These are phyloP conservation scores for Aspergillus candidus DNA, from an alignment of 2,329 filamentous ascomycete genomes.

Conservation along the genomic window DNA sequence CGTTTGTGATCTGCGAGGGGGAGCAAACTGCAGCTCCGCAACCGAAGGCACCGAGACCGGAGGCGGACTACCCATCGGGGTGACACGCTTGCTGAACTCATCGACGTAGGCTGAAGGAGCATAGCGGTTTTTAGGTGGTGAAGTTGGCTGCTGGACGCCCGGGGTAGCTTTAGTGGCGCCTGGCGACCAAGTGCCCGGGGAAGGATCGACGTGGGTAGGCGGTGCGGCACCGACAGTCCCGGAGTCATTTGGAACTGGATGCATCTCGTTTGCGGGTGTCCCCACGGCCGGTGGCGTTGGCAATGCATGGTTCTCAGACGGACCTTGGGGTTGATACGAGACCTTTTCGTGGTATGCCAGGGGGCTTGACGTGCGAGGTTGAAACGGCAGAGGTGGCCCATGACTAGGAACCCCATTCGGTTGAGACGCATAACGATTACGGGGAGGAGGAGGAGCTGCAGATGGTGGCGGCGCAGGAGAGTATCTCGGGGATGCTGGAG, in stretches of 20 bases:
- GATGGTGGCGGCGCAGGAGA: conserved; percentile 41
- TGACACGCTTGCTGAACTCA: conserved; percentile 27
- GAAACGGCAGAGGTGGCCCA: conserved; percentile 45
- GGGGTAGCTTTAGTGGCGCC: conserved; percentile 3
- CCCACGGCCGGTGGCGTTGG: conserved; percentile 20
- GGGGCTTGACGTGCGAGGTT: conserved; percentile 60
- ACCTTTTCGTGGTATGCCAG: conserved; percentile 48
- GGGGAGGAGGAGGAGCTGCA: conserved; percentile 20
- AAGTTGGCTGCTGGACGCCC: conserved; percentile 16
- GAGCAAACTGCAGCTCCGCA: conserved; percentile 26
- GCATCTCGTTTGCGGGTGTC: conserved; percentile 15
- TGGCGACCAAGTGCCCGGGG: background rate
- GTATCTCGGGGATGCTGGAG: conserved; percentile 36
- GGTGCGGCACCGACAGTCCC: background rate
- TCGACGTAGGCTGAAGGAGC: conserved; percentile 28
- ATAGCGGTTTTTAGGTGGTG: conserved; percentile 27
- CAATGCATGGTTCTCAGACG: conserved; percentile 17
- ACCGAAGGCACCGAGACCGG: conserved; percentile 16
- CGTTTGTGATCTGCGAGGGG: conserved; percentile 49
- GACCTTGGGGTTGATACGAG: conserved; percentile 26
- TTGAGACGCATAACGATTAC: conserved; percentile 38
- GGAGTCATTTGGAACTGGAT: conserved; percentile 15
- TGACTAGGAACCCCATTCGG: conserved; percentile 24
- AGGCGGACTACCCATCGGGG: conserved; percentile 13
- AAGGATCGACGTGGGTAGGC: background rate